Evolutionary conservation across 2,329 filamentous ascomycete species (phyloP), one percentile per base, ranked within the genome.

Genomic region (Fusarium musae): DNA sequence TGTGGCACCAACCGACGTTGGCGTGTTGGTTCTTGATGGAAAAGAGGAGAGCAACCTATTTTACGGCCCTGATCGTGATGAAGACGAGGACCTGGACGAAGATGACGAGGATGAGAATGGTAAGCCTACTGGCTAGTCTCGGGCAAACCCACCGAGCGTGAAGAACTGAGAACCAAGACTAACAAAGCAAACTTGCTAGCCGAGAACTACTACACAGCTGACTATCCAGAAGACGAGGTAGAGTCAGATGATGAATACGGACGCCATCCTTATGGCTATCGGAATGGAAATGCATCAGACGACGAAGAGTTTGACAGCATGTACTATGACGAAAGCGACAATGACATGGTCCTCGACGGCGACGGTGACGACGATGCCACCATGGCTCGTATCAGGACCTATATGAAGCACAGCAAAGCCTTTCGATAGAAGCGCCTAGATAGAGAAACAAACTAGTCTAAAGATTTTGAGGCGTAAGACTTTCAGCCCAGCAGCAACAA

Each of bases 211-310:
- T 94, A 95, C 78, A 90, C 91, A 7, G 91, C 92, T 60, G 93
- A 95, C 79, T 95, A 95, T 75, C 93, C 93, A 1, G 93, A 95
- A 70, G 93, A 95, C 60, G 93, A 95, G 79, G 87, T 94, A 19
- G 91, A 90, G 49, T 91, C 90, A 21, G 92, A 94, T 75, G 83
- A 85, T 59, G 84, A 85, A 65, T 84, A 86, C 69, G 88, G 85
- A 47, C 83, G 85, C 15, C 86, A 89, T 61, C 79, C 88, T 3
- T 91, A 91, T 78, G 81, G 83, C 39, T 91, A 87, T 77, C 84
- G 86, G 47, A 88, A 83, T 26, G 81, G 81, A 30, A 87, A 89
- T 59, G 87, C 86, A 13, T 89, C 88, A 5, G 87, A 89, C 71
- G 81, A 86, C 12, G 87, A 90, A 74, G 87, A 89, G 73, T 89